Evolutionary conservation across 2,329 filamentous ascomycete species (phyloP).

Genomic region (Scopulariopsis brevicaulis): DNA sequence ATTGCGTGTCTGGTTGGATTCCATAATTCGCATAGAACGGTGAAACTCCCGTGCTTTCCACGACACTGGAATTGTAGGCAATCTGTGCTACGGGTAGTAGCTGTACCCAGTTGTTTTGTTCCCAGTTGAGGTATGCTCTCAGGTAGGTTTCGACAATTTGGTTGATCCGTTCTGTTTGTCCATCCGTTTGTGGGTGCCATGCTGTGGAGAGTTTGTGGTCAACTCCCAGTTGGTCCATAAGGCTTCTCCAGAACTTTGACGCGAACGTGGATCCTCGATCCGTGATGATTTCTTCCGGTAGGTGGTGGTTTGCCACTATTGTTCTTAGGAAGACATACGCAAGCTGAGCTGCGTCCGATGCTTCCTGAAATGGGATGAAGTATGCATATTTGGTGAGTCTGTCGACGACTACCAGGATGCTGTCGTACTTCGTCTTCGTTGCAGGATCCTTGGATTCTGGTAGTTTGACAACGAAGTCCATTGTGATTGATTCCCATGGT

Average conservation of each 20-base stretch:
- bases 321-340: not conserved
- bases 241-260: not conserved
- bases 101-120: not conserved
- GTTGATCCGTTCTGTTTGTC: not conserved
- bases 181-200: not conserved
- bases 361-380: not conserved
- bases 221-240: not conserved
- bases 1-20: not conserved
- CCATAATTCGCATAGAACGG: not conserved
- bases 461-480: not conserved
- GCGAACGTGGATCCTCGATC: not conserved
- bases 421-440: not conserved
- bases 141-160: not conserved
- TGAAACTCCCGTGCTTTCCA: not conserved
- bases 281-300: not conserved
- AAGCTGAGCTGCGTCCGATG: not conserved
- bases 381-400: not conserved
- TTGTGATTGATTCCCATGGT: constrained; percentile 4
- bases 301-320: not conserved
- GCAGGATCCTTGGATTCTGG: constrained; percentile 2
- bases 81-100: not conserved
- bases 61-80: not conserved
- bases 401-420: not conserved
- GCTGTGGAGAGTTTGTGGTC: not conserved
- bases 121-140: not conserved